phyloP scores from a whole-genome alignment of 2,329 filamentous ascomycete genomes.

The Diaporthe vexans region DNA sequence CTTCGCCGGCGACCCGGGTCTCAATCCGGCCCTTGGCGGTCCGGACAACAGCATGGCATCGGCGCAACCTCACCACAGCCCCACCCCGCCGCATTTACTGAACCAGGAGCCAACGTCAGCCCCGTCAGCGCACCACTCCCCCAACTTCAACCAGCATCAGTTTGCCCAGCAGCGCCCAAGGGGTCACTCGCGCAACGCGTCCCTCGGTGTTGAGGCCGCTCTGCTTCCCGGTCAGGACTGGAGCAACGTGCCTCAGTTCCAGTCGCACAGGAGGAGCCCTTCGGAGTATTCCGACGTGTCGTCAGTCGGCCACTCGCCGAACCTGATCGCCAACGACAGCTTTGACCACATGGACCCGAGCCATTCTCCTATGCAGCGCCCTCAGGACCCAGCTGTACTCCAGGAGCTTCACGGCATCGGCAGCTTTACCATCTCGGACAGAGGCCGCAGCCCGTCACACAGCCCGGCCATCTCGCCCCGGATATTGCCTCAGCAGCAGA shows the following conservation, averaged over 20 bases:
- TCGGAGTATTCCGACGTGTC: constrained; percentile 96
- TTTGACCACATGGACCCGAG: constrained; percentile 81
- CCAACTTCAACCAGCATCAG: constrained; percentile 68
- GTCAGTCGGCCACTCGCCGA: constrained; percentile 84
- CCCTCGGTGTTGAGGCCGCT: constrained; percentile 70
- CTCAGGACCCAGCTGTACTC: constrained; percentile 80
- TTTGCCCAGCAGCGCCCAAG: constrained; percentile 62
- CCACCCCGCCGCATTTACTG: constrained; percentile 69
- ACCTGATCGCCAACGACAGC: constrained; percentile 80
- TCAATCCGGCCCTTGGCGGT: constrained; percentile 60
- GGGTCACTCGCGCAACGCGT: constrained; percentile 68
- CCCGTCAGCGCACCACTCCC: constrained; percentile 69
- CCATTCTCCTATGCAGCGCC: constrained; percentile 84
- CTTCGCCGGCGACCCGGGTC: constrained; percentile 64
- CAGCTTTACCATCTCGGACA: constrained; percentile 84
- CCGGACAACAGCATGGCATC: constrained; percentile 68
- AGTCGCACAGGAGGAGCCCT: constrained; percentile 84
- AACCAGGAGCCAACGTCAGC: constrained; percentile 64
- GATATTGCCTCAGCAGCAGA: constrained; percentile 69
- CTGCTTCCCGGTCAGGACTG: constrained; percentile 70
- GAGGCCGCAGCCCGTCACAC: constrained; percentile 84
- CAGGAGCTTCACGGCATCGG: constrained; percentile 84
- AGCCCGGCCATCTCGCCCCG: constrained; percentile 77
- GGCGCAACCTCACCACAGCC: constrained; percentile 68
- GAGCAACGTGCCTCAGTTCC: constrained; percentile 71